Evolutionary conservation across 176 grass and related monocot species (phyloP).

Genomic region (Hordeum marinum): DNA sequence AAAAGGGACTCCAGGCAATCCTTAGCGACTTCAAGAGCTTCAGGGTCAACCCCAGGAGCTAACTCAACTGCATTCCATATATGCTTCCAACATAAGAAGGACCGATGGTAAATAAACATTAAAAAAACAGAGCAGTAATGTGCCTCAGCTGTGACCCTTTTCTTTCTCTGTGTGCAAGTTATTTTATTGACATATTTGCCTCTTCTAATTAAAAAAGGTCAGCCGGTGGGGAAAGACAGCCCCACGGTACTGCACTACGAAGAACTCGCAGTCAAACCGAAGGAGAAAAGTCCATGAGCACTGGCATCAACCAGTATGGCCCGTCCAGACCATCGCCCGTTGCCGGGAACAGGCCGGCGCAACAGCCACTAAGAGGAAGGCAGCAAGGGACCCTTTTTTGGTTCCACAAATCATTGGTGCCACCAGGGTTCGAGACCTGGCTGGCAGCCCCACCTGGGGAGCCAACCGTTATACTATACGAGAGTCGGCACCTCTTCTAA

Average conservation of each 20-base stretch:
- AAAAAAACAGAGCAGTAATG: neutral
- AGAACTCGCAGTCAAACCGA: too few relatives aligned
- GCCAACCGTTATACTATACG: neutral
- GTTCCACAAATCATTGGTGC: too few relatives aligned
- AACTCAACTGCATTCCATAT: slow-evolving; percentile 52
- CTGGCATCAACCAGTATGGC: too few relatives aligned
- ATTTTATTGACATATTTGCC: neutral
- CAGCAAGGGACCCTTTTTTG: too few relatives aligned
- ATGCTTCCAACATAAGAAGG: slow-evolving; percentile 14
- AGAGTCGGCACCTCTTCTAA: neutral
- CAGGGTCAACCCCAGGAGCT: slow-evolving; percentile 42
- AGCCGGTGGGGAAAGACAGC: too few relatives aligned
- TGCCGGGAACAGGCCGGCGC: too few relatives aligned
- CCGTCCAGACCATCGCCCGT: too few relatives aligned
- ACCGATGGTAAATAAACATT: neutral
- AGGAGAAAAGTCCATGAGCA: too few relatives aligned
- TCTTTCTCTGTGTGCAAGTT: neutral
- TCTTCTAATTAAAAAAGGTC: neutral
- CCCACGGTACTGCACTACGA: too few relatives aligned
- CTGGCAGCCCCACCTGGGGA: too few relatives aligned
- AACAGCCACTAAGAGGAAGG: too few relatives aligned
- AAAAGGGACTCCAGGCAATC: slow-evolving; percentile 59
- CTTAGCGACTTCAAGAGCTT: slow-evolving; percentile 66
- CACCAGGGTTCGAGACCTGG: too few relatives aligned
- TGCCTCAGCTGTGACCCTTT: neutral